Conservation (phyloP, 192 early-diverging fungal genomes). For the Linnemannia exigua region DNA sequence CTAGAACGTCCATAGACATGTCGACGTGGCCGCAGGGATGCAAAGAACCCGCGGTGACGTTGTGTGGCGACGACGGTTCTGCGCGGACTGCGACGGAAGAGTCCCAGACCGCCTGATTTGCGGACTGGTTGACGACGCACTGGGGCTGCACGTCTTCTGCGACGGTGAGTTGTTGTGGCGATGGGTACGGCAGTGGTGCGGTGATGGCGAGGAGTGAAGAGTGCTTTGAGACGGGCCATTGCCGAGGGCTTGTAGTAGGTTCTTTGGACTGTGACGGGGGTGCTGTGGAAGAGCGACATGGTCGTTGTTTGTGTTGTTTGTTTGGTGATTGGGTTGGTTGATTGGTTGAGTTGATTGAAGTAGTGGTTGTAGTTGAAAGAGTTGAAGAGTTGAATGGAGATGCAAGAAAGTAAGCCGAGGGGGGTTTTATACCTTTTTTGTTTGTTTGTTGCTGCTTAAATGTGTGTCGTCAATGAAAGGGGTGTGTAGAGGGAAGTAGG, state of each 20-base stretch:
- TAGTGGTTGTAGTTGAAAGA: not conserved
- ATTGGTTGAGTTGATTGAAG: slow-evolving; percentile 7
- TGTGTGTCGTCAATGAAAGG: not conserved
- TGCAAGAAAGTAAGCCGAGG: not conserved
- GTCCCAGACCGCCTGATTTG: not conserved
- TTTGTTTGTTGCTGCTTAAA: not conserved
- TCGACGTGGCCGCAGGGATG: slow-evolving; percentile 21
- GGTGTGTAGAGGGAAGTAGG: not conserved
- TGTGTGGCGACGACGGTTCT: slow-evolving; percentile 5
- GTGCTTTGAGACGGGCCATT: slow-evolving; percentile 31
- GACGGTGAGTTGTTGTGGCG: not conserved
- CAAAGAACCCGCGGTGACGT: slow-evolving; percentile 14
- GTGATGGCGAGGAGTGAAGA: slow-evolving; percentile 16
- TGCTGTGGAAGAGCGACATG: slow-evolving; percentile 46
- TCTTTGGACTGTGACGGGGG: slow-evolving; percentile 30
- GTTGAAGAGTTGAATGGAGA: not conserved
- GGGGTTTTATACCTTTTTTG: not conserved
- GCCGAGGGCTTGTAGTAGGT: slow-evolving; percentile 41
- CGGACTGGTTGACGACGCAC: slow-evolving; percentile 19
- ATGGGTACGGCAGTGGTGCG: not conserved
- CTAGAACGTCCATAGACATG: not conserved
- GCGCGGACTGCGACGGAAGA: slow-evolving; percentile 20
- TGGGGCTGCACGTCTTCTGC: not conserved
- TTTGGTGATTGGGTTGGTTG: not conserved
- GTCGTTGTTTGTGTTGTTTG: not conserved